Evolutionary conservation across 2,329 filamentous ascomycete species (phyloP), one percentile per base, ranked within the genome.

Genomic region (Bipolaris bicolor): DNA sequence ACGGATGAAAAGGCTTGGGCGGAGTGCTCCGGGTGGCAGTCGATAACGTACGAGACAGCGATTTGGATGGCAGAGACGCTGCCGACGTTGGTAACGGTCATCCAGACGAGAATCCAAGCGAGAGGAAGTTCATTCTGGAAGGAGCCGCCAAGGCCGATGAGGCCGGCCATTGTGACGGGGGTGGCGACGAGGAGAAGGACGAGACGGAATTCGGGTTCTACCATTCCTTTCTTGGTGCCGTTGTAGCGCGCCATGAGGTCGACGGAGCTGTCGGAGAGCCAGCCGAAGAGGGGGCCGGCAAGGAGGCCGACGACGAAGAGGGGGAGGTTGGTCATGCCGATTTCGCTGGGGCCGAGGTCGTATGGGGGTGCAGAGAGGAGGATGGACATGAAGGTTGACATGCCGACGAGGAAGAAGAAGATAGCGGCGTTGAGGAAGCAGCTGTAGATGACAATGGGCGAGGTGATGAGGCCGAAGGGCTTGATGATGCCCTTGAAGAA

Each of bases 201-300:
- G 6, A 63, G 55, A 22, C 60, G 57, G 51, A 63, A 63, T 20
- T 63, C 60, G 5, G 60, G 58, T 41, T 63, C 60, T 10, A 44
- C 54, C 31, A 61, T 47, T 16, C 60, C 58, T 24, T 56, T 61
- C n/a, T 31, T 53, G 2, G 57, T 57, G 22, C 56, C 56, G 34
- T 63, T 63, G 39, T 58, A 40, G 31, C 54, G 54, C 1, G 52
- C 60, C 60, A 63, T 58, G 13, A 53, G 40, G 10, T 15, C 29
- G 7, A 61, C 60, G 1, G 55, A 58, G 9, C 44, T 33, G 33
- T 63, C 60, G 9, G 60, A 60, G 49, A 63, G 34, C 60, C 57
- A 63, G 15, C 60, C 60, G 15, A 56, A 58, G 1, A 63, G 48
- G 9, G 58, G 57, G 6, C 54, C 54, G 22, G 49, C 29, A 44